Percentiles rank a stretch among this genome's conserved stretches.
Conservation (phyloP, 2,329 filamentous ascomycete species). For the Colletotrichum lentis region DNA sequence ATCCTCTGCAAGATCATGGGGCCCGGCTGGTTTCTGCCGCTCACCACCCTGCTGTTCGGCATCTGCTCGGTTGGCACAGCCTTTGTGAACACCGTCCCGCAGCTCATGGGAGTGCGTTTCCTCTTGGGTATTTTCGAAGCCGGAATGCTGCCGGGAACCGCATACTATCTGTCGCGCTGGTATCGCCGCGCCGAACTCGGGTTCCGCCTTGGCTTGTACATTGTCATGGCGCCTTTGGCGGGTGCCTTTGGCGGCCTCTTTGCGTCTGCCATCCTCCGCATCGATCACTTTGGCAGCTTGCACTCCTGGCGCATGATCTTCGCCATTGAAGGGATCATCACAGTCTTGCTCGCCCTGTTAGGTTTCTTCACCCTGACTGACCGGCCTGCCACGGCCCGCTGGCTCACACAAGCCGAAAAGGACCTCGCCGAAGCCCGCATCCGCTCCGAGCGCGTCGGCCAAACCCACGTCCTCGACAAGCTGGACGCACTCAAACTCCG, state of each 20-base stretch:
- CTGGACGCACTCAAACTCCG: conserved; percentile 65
- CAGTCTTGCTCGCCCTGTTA: conserved; percentile 60
- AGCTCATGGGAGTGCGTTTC: conserved; percentile 65
- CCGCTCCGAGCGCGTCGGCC: conserved; percentile 64
- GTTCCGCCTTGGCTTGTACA: conserved; percentile 70
- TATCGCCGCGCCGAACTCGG: conserved; percentile 69
- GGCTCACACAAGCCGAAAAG: conserved; percentile 70
- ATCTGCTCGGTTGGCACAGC: conserved; percentile 67
- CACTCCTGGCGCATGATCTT: conserved; percentile 75
- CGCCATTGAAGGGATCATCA: conserved; percentile 73
- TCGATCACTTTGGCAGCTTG: conserved; percentile 64
- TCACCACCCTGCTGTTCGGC: conserved; percentile 65
- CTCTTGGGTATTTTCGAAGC: conserved; percentile 69
- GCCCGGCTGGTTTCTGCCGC: conserved; percentile 71
- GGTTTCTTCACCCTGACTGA: conserved; percentile 71
- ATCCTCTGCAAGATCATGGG: conserved; percentile 70
- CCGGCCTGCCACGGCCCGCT: conserved; percentile 70
- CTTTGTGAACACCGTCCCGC: conserved; percentile 62
- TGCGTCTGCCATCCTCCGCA: conserved; percentile 66
- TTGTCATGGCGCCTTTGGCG: conserved; percentile 71
- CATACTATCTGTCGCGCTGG: conserved; percentile 71
- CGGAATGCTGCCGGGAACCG: conserved; percentile 71
- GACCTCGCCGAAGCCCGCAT: conserved; percentile 69
- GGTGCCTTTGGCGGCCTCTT: conserved; percentile 74
- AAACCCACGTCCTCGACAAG: conserved; percentile 68